phyloP scores from a whole-genome alignment of 768 basidiomycete genomes.

The Clitopilus hobsonii region DNA sequence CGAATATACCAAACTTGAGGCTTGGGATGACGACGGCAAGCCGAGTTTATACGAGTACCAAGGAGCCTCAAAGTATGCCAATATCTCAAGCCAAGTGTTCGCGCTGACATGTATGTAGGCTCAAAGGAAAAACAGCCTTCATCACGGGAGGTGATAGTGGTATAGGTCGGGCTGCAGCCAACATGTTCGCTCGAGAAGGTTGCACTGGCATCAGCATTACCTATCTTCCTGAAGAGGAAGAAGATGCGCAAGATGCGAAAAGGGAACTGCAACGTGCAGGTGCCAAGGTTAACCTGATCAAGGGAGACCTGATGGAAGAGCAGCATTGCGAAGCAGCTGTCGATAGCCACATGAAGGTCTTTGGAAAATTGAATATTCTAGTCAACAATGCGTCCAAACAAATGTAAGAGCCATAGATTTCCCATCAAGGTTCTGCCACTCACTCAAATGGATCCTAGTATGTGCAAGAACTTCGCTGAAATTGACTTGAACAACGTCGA shows the following conservation, averaged over 20 bases:
- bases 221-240: conserved; percentile 51
- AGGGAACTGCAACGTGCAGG: conserved; percentile 39
- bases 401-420: conserved; percentile 16
- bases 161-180: conserved; percentile 47
- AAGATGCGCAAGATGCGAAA: conserved; percentile 49
- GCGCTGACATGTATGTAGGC: conserved; percentile 10
- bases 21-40: conserved; percentile 47
- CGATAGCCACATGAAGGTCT: conserved; percentile 40
- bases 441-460: conserved; percentile 19
- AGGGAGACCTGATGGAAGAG: conserved; percentile 38
- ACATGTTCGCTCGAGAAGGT: conserved; percentile 51
- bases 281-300: conserved; percentile 28
- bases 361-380: conserved; percentile 46
- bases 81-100: background rate
- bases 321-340: conserved; percentile 38
- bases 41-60: conserved; percentile 47
- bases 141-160: conserved; percentile 40
- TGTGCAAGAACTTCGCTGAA: conserved; percentile 38
- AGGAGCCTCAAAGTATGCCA: conserved; percentile 38
- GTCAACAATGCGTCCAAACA: conserved; percentile 60
- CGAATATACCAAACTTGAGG: conserved; percentile 36
- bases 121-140: conserved; percentile 29
- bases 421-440: background rate
- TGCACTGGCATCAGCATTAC: conserved; percentile 44
- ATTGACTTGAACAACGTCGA: conserved; percentile 50